Conservation (phyloP, 1,284 basidiomycete genomes). For the Puccinia polysora region DNA sequence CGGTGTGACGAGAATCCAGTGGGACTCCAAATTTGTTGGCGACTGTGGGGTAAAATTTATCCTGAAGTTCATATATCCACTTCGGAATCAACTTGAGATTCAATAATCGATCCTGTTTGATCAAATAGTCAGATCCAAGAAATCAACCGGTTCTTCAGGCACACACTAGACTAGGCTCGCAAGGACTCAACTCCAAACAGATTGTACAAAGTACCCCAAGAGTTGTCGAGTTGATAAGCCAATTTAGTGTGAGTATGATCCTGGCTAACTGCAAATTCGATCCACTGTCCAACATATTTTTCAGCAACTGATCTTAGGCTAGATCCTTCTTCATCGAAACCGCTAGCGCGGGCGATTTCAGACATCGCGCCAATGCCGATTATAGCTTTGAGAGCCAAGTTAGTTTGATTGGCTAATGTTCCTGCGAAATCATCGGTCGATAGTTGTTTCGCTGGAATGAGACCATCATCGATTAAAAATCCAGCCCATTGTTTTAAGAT, state of each 20-base stretch:
- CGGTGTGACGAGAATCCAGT: conserved; percentile 52
- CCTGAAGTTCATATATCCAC: conserved; percentile 52
- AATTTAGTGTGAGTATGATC: conserved; percentile 51
- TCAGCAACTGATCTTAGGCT: conserved; percentile 48
- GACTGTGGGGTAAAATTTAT: conserved; percentile 50
- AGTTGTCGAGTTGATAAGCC: conserved; percentile 52
- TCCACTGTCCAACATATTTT: conserved; percentile 49
- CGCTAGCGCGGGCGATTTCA: conserved; percentile 48
- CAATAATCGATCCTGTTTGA: conserved; percentile 52
- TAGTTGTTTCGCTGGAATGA: conserved; percentile 51
- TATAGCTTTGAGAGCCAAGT: conserved; percentile 52
- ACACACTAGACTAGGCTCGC: neutral
- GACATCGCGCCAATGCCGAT: conserved; percentile 51
- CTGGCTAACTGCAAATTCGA: conserved; percentile 44
- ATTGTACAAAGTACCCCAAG: conserved; percentile 53
- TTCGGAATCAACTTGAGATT: conserved; percentile 51
- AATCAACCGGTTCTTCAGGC: neutral
- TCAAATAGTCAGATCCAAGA: conserved; percentile 45
- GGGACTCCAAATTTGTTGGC: conserved; percentile 51
- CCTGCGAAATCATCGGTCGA: conserved; percentile 53
- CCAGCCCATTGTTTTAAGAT: conserved; percentile 52
- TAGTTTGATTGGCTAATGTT: conserved; percentile 51
- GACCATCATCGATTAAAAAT: conserved; percentile 50
- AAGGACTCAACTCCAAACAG: conserved; percentile 49
- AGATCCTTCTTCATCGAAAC: conserved; percentile 47